Base-by-base conservation (phyloP, 1,139 yeast species). In the Arxiozyma heterogenica region DNA sequence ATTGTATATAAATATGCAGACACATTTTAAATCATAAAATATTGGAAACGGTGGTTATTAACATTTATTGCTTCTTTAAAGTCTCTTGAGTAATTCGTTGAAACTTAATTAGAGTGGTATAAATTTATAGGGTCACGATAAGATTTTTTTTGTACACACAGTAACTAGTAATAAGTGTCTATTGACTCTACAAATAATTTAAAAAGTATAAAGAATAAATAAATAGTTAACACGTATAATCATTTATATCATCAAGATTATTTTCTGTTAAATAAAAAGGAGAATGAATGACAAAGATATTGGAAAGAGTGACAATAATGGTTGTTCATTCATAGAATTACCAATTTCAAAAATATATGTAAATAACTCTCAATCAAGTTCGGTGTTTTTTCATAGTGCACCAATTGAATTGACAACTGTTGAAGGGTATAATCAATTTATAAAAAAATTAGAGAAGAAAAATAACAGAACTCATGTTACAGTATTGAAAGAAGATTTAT, bases 371-470 rank as follows among this genome's bases (percentile, higher is more conserved):
- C 64, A 65, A 39, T 66, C 69, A n/a, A 64, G 70, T 18, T 64
- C 65, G 9, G 63, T 69, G 1, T 66, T 67, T 53, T 51, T 66
- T 41, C 58, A 59, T 23, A 62, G 66, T 53, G 68, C 69, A 5
- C 74, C 74, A 15, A 71, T 71, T 30, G 74, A 71, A 57, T 59
- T 71, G 50, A 69, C 73, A n/a, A 66, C 72, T 12, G 62, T 65
- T 5, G 62, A 63, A 49, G 74, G 74, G 23, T 71, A 71, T 60
- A 55, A 67, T 22, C 73, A 70, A 47, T 71, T 71, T 55, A 58
- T 71, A 45, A 61, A 63, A 44, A 64, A 61, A 51, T 59, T 61
- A 41, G 57, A 58, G 46, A 53, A 22, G 25, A 48, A 39, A 21
- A 46, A 59, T 38, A 51, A 52, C 18, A 38, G 49, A 15, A 55